phyloP scores from a whole-genome alignment of 345 rosid genomes.

The Citrus inodora region DNA sequence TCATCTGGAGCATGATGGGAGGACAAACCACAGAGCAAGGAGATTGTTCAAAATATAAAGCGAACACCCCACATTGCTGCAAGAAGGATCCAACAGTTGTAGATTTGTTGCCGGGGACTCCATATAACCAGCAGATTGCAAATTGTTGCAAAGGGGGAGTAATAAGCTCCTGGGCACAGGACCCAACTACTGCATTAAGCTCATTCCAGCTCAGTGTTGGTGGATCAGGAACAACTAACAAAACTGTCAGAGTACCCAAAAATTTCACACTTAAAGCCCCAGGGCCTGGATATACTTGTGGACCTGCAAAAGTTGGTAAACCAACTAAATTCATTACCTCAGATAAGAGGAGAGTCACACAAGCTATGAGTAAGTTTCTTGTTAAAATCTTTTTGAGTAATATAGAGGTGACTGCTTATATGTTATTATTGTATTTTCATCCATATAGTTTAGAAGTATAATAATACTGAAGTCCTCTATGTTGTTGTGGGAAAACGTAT shows the following conservation, averaged over 20 bases:
- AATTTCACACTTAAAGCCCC: slow-evolving; percentile 83
- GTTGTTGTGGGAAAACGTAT: not conserved
- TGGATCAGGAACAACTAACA: slow-evolving; percentile 78
- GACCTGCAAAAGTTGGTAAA: slow-evolving; percentile 66
- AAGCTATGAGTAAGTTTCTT: slow-evolving; percentile 81
- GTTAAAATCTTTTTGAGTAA: slow-evolving; percentile 2
- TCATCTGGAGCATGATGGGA: slow-evolving; percentile 85
- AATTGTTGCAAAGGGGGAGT: slow-evolving; percentile 97
- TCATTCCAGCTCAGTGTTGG: slow-evolving; percentile 88
- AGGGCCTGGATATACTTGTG: slow-evolving; percentile 95
- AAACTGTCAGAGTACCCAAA: slow-evolving; percentile 67
- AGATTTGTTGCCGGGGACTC: slow-evolving; percentile 83
- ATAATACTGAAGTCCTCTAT: not conserved
- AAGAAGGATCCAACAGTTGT: slow-evolving; percentile 78
- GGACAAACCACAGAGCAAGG: slow-evolving; percentile 87
- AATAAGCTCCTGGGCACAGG: slow-evolving; percentile 77
- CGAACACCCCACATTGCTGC: slow-evolving; percentile 79
- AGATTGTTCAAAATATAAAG: slow-evolving; percentile 85
- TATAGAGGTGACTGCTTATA: not conserved
- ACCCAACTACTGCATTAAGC: slow-evolving; percentile 63
- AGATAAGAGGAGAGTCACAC: slow-evolving; percentile 81
- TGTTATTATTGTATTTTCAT: not conserved
- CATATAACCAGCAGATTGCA: slow-evolving; percentile 81
- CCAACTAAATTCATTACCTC: slow-evolving; percentile 58
- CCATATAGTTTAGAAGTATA: not conserved